Evolutionary conservation across 106 monocot species (phyloP).

Genomic region (Hemerocallis citrina): DNA sequence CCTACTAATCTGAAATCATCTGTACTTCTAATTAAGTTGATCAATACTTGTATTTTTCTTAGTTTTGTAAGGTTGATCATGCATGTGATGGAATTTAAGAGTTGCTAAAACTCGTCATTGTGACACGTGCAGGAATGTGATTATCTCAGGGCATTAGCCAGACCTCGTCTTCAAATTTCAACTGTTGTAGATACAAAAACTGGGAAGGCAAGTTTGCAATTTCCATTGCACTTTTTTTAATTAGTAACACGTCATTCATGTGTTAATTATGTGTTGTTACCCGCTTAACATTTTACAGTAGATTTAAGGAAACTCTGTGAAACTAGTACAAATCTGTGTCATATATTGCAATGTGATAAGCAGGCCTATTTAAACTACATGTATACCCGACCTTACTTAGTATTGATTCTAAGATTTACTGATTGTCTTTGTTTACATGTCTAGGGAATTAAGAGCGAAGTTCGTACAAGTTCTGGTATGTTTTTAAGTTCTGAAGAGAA

Average conservation of each 20-base stretch:
- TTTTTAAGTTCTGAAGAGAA: constrained; percentile 62
- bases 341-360: too few relatives aligned
- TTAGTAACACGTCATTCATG: background rate
- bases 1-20: background rate
- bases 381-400: too few relatives aligned
- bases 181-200: constrained; percentile 82
- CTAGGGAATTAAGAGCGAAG: constrained; percentile 83
- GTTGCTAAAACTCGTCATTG: background rate
- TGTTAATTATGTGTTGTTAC: too few relatives aligned
- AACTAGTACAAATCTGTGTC: background rate
- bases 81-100: background rate
- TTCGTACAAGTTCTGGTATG: constrained; percentile 98
- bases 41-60: background rate
- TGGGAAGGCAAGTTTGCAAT: constrained; percentile 63
- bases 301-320: background rate
- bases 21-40: background rate
- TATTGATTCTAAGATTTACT: background rate
- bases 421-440: constrained; percentile 7
- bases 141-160: constrained; percentile 68
- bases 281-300: too few relatives aligned
- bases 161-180: constrained; percentile 70
- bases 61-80: background rate
- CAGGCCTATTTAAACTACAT: too few relatives aligned
- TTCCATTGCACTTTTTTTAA: background rate
- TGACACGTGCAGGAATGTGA: constrained; percentile 68